phyloP scores from a whole-genome alignment of 768 basidiomycete genomes.

The Termitomyces sp. region DNA sequence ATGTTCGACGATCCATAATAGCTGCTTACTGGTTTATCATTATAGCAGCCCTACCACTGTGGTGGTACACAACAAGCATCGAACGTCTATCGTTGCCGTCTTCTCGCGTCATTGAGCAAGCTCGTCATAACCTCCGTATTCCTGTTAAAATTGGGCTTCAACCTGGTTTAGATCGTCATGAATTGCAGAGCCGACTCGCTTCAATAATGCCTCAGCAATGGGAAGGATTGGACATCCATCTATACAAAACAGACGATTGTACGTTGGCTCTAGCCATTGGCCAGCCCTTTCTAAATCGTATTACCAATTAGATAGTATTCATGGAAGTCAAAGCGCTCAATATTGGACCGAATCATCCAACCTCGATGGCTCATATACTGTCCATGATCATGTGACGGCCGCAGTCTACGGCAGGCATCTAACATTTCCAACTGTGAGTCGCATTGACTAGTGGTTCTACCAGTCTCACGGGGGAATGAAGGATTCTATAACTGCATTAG shows the following conservation, averaged over 20 bases:
- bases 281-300: background rate
- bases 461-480: background rate
- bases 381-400: constrained; percentile 13
- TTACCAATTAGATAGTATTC: background rate
- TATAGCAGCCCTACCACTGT: constrained; percentile 75
- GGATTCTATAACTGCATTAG: constrained; percentile 18
- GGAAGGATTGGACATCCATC: constrained; percentile 36
- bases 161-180: constrained; percentile 9
- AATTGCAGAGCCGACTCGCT: constrained; percentile 19
- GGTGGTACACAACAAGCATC: constrained; percentile 94
- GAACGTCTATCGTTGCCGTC: constrained; percentile 72
- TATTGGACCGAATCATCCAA: background rate
- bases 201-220: constrained; percentile 27
- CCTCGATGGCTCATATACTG: constrained; percentile 16
- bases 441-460: constrained; percentile 9
- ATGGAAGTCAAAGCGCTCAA: constrained; percentile 2
- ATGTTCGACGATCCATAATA: constrained; percentile 55
- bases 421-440: constrained; percentile 19
- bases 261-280: background rate
- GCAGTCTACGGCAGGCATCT: constrained; percentile 23
- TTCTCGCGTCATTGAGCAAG: constrained; percentile 47
- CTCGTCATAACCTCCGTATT: constrained; percentile 36
- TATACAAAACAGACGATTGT: constrained; percentile 17
- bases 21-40: constrained; percentile 75
- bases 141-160: constrained; percentile 41